Percentiles rank a stretch among this genome's conserved stretches.
Evolutionary conservation across 768 basidiomycete genomes (phyloP).

Genomic region (Pleurotus eryngii): DNA sequence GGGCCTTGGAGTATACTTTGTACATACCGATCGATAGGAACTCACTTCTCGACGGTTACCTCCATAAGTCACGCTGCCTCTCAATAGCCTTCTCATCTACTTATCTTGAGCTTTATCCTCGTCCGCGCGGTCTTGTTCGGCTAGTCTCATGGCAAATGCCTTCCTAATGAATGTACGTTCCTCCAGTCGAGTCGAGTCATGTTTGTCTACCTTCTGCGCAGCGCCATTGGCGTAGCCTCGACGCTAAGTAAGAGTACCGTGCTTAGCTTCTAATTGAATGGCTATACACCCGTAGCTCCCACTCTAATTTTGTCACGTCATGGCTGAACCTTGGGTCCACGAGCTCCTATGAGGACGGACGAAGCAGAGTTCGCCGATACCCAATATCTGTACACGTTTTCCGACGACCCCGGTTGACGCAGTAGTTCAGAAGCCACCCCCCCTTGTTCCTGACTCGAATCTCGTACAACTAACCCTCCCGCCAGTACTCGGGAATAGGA

Average conservation of each 20-base stretch:
- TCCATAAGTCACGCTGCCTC: not conserved
- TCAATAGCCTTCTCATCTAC: not conserved
- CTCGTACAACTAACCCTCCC: too few relatives aligned
- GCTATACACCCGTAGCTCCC: not conserved
- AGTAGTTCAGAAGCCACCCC: too few relatives aligned
- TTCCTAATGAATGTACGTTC: not conserved
- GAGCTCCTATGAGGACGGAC: not conserved
- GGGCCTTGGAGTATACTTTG: not conserved
- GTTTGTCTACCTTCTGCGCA: not conserved
- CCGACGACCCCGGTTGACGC: not conserved
- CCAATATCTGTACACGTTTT: not conserved
- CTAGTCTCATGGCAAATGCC: not conserved
- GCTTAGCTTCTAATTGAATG: not conserved
- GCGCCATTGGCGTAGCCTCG: not conserved
- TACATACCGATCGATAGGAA: slow-evolving; percentile 1
- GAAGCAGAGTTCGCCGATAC: not conserved
- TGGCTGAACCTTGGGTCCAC: not conserved
- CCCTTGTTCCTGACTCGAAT: too few relatives aligned
- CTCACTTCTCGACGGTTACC: not conserved
- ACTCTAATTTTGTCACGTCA: not conserved
- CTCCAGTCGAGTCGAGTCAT: not conserved
- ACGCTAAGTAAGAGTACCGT: not conserved
- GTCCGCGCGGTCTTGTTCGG: slow-evolving; percentile 1
- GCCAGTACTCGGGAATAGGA: too few relatives aligned
- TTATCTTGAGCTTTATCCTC: not conserved